These are phyloP conservation scores for Aspergillus unguis DNA, from an alignment of 2,329 filamentous ascomycete genomes.

Conservation along the genomic window DNA sequence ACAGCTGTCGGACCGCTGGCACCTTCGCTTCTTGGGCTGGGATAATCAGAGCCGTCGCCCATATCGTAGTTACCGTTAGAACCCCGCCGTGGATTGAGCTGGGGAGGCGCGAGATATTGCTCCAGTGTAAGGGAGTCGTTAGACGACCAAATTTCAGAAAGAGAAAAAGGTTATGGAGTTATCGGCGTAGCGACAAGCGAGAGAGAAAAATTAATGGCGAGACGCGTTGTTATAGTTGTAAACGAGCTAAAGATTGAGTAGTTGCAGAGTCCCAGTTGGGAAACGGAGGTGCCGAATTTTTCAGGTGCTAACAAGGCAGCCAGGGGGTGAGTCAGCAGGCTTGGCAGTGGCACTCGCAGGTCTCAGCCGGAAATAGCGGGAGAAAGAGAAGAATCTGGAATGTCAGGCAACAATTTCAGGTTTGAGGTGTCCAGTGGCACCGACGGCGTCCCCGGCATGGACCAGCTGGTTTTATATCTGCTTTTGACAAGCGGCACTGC, in stretches of 20 bases:
- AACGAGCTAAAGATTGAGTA: conserved; percentile 8
- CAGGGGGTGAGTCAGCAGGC: conserved; percentile 23
- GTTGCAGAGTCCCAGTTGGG: conserved; percentile 6
- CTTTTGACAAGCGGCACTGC: neutral
- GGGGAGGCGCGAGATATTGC: conserved; percentile 16
- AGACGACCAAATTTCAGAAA: neutral
- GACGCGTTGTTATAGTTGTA: conserved; percentile 9
- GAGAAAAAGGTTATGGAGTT: neutral
- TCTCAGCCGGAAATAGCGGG: conserved; percentile 8
- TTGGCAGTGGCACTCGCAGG: conserved; percentile 21
- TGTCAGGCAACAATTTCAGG: neutral
- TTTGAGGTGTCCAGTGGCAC: too few relatives aligned
- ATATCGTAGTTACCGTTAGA: conserved; percentile 31
- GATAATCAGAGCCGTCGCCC: conserved; percentile 43
- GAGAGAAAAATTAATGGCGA: conserved; percentile 1
- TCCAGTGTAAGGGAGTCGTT: conserved; percentile 7
- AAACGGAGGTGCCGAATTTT: conserved; percentile 26
- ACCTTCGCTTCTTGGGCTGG: conserved; percentile 44
- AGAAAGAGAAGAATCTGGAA: neutral
- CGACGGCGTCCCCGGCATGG: too few relatives aligned
- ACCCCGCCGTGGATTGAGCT: conserved; percentile 30
- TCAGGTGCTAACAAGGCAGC: conserved; percentile 29
- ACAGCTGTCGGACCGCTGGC: conserved; percentile 33
- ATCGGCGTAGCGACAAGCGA: neutral
- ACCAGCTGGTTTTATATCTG: neutral